Conservation (phyloP, 1,139 yeast genomes). For the Sugiyamaella xylanicola region DNA sequence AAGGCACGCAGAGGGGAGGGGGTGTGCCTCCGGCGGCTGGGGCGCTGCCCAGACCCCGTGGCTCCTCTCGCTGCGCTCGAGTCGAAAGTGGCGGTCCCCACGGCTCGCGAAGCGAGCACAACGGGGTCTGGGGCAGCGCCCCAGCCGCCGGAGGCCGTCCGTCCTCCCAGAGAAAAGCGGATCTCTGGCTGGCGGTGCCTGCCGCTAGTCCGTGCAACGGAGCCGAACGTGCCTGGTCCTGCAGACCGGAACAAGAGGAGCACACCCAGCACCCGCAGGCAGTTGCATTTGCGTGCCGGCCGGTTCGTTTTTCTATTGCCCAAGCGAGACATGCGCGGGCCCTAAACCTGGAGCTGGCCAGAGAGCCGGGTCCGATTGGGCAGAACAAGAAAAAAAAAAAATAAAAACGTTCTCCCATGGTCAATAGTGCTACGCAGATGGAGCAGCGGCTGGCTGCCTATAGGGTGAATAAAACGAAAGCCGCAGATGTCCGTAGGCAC, state of each 20-base stretch:
- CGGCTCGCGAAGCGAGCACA: too few relatives aligned
- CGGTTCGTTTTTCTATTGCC: neutral
- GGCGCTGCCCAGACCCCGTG: too few relatives aligned
- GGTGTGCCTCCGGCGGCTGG: neutral
- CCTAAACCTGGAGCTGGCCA: slow-evolving; percentile 12
- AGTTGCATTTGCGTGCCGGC: slow-evolving; percentile 4
- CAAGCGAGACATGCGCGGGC: neutral
- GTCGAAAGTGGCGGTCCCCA: too few relatives aligned
- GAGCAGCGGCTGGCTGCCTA: neutral
- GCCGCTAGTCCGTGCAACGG: neutral
- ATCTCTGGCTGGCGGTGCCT: too few relatives aligned
- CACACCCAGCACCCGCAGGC: neutral
- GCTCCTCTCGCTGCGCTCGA: too few relatives aligned
- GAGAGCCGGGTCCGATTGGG: slow-evolving; percentile 18
- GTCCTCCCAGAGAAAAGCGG: too few relatives aligned
- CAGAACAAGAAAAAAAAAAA: slow-evolving; percentile 1
- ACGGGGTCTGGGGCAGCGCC: too few relatives aligned
- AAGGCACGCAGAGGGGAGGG: too few relatives aligned
- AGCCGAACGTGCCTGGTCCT: neutral
- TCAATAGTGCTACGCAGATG: too few relatives aligned
- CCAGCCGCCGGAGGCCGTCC: too few relatives aligned
- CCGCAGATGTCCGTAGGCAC: slow-evolving; percentile 15
- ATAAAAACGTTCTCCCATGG: neutral
- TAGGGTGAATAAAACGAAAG: slow-evolving; percentile 8
- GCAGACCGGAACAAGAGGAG: neutral